Percentiles rank a stretch among this genome's conserved stretches.
phyloP scores from a whole-genome alignment of 192 early-diverging fungal species.

The Spizellomyces sp. region DNA sequence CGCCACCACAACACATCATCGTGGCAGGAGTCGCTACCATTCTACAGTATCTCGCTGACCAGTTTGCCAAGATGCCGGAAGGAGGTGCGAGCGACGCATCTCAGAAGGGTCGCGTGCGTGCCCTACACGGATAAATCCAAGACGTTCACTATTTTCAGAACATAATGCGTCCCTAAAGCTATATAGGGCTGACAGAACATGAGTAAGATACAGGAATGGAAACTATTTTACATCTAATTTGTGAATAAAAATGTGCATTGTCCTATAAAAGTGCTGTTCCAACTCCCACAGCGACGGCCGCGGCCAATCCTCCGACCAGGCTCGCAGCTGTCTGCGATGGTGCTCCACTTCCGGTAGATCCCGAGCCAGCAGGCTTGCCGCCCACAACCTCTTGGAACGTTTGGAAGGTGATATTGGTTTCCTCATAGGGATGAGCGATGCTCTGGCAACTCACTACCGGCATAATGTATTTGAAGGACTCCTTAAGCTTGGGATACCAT shows the following conservation, averaged over 20 bases:
- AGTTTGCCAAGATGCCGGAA: neutral
- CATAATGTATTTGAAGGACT: neutral
- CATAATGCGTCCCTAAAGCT: neutral
- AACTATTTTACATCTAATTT: neutral
- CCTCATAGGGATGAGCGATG: slow-evolving; percentile 1
- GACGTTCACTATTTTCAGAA: neutral
- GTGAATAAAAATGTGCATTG: neutral
- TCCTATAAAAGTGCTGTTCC: neutral
- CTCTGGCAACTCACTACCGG: neutral
- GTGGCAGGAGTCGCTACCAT: slow-evolving; percentile 30
- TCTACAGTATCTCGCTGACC: slow-evolving; percentile 26
- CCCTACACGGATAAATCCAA: neutral
- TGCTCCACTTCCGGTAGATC: too few species aligned
- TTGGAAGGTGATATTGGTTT: neutral
- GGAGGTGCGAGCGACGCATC: too few species aligned
- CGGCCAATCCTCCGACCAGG: neutral
- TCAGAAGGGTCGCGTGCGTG: slow-evolving; percentile 4
- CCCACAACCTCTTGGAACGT: neutral
- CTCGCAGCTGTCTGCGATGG: too few species aligned
- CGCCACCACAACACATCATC: slow-evolving; percentile 44
- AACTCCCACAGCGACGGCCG: neutral
- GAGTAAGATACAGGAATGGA: neutral
- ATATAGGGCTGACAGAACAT: neutral
- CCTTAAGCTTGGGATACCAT: neutral
- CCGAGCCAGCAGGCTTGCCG: neutral